phyloP scores from a whole-genome alignment of 1,284 basidiomycete genomes.

The Naganishia liquefaciens region DNA sequence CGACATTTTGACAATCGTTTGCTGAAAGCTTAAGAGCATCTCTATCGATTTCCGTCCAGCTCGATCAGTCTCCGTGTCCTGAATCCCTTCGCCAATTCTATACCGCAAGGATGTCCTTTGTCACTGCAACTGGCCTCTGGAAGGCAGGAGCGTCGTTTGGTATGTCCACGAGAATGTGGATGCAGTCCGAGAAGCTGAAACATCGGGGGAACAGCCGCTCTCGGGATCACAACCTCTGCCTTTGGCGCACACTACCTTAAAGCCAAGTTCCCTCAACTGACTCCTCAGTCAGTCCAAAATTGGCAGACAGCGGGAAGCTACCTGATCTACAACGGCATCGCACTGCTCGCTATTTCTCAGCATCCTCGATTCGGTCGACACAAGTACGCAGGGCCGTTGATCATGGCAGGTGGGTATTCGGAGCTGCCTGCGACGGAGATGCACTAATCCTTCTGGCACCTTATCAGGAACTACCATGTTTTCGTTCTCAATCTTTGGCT shows the following conservation, averaged over 20 bases:
- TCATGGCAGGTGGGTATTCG: constrained; percentile 56
- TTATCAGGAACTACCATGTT: constrained; percentile 64
- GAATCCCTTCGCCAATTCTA: not conserved
- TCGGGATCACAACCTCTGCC: constrained; percentile 51
- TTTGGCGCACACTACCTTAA: constrained; percentile 53
- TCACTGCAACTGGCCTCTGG: constrained; percentile 23
- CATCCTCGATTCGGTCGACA: constrained; percentile 66
- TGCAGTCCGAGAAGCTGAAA: too few relatives aligned
- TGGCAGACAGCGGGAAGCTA: constrained; percentile 51
- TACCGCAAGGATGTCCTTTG: constrained; percentile 12
- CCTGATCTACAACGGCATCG: constrained; percentile 72
- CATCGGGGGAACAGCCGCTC: constrained; percentile 41
- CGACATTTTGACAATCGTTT: too few relatives aligned
- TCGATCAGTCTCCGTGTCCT: too few relatives aligned
- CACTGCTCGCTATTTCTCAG: constrained; percentile 67
- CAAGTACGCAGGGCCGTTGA: constrained; percentile 68
- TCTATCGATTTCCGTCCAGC: too few relatives aligned
- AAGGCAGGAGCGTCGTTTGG: constrained; percentile 22
- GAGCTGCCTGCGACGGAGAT: not conserved
- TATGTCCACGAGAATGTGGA: not conserved
- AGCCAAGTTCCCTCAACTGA: constrained; percentile 45
- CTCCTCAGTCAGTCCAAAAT: constrained; percentile 42
- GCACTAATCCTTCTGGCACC: not conserved
- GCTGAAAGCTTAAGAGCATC: too few relatives aligned
- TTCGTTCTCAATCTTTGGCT: constrained; percentile 68